Evolutionary conservation across 163 green algal species (phyloP).

Genomic region (Volvox carteri): DNA sequence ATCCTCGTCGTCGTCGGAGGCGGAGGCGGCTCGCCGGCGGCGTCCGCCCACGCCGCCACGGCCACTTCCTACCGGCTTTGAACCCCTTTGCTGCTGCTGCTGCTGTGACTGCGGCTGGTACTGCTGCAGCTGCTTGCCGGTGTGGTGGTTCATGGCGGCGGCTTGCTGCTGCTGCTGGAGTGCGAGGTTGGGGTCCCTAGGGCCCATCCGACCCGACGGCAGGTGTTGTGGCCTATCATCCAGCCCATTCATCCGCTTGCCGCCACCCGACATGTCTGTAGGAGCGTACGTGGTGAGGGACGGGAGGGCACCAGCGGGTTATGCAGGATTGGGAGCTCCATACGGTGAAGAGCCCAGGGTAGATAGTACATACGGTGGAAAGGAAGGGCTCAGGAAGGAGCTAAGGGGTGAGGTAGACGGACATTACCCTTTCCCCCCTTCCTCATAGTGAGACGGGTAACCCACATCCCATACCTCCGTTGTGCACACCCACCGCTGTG

Average conservation of each 20-base stretch:
- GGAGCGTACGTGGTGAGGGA: not conserved
- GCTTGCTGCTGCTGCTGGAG: not conserved
- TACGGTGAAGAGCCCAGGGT: no score
- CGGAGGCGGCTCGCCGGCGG: not conserved
- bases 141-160: not conserved
- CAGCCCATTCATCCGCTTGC: not conserved
- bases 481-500: slow-evolving; percentile 43
- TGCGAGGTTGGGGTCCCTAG: not conserved
- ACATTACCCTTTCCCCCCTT: no score
- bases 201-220: not conserved
- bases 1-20: slow-evolving; percentile 39
- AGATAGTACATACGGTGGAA: no score
- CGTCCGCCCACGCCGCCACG: not conserved
- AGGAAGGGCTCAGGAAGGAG: no score
- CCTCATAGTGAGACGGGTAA: no score
- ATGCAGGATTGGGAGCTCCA: no score
- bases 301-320: not conserved
- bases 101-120: not conserved
- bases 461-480: no score
- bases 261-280: slow-evolving; percentile 2
- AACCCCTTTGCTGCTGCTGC: not conserved
- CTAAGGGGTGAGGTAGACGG: no score
- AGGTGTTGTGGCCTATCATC: not conserved
- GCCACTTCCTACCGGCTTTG: not conserved
- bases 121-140: not conserved